Conservation (phyloP, 345 rosid genomes). For the Rubroshorea leprosula region DNA sequence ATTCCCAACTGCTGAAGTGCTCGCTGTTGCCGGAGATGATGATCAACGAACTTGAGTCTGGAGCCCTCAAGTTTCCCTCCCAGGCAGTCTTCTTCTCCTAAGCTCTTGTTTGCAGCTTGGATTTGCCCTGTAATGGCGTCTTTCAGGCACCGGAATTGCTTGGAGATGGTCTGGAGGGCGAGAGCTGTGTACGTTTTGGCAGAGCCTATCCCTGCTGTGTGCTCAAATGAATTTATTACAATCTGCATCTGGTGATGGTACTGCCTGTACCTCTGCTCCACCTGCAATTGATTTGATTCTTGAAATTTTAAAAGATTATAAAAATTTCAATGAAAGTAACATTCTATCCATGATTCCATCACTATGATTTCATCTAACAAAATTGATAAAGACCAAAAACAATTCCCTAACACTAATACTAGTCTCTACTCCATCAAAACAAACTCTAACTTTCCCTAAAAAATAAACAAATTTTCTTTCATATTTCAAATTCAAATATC, state of each 20-base stretch:
- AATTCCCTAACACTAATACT: too few relatives aligned
- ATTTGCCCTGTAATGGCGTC: conserved; percentile 89
- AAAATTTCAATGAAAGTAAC: too few relatives aligned
- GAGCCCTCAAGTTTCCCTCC: conserved; percentile 81
- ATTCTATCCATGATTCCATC: too few relatives aligned
- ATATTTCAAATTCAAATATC: too few relatives aligned
- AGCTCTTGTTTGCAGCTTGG: conserved; percentile 69
- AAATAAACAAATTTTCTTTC: too few relatives aligned
- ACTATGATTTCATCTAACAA: too few relatives aligned
- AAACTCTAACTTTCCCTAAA: too few relatives aligned
- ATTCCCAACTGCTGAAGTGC: conserved; percentile 94
- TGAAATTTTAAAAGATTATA: too few relatives aligned
- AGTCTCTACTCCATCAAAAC: too few relatives aligned
- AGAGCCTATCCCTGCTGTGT: conserved; percentile 79
- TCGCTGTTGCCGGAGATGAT: conserved; percentile 87
- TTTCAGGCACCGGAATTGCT: conserved; percentile 88
- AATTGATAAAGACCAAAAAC: too few relatives aligned
- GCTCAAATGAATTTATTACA: conserved; percentile 81
- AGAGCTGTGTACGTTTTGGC: conserved; percentile 88
- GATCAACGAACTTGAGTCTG: conserved; percentile 86
- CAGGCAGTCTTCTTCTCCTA: conserved; percentile 77
- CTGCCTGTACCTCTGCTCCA: conserved; percentile 95
- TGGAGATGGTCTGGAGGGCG: conserved; percentile 86
- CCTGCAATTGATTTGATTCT: too few relatives aligned
- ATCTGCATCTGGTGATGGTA: conserved; percentile 95